Base-by-base conservation (phyloP, 2,329 filamentous ascomycete genomes). In the Lachnellula hyalina region DNA sequence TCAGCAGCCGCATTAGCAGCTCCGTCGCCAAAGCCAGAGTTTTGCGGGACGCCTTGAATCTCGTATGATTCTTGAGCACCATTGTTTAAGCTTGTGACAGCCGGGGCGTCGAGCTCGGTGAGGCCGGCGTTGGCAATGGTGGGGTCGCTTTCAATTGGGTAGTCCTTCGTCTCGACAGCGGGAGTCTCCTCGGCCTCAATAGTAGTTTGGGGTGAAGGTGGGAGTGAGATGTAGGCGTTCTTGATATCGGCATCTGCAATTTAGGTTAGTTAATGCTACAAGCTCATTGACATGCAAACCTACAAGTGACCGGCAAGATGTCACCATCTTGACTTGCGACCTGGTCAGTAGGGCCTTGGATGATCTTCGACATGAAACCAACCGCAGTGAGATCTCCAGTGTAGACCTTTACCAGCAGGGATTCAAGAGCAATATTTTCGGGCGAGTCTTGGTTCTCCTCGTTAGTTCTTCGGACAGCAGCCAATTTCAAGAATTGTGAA, bases 391-490 rank as follows among this genome's bases (percentile, higher is more conserved):
- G 81, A 65, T 93, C 88, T 47, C 89, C 90, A 46, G 84, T 83
- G 72, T 95, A 94, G 34, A 94, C 86, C 57, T 86, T 80, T 47
- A 91, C 77, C 55, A 95, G 77, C 35, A 90, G 84, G 51, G 89
- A 89, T 73, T 95, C 89, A 56, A 94, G 84, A 36, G 89, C 90
- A 72, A 85, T 84, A 72, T 85, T 90, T 74, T 93, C 87, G 54
- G 91, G 87, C 5, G 79, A 71, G 41, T 76, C 73, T 47, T 81
- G 78, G 52, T 76, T 80, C 60, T 88, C 77, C 42, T 80, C 87
- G 67, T 89, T 85, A 19, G 83, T 79, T 64, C 88, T 82, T 62
- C 89, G 84, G 64, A 88, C 85, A 55, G 89, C 89, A 56, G 89
- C 89, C 38, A 91, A 80, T 62, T 87, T 84, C 61, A 94, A 75